Base-by-base conservation (phyloP, 192 early-diverging fungal genomes). In the Gaertneriomyces semiglobifer region DNA sequence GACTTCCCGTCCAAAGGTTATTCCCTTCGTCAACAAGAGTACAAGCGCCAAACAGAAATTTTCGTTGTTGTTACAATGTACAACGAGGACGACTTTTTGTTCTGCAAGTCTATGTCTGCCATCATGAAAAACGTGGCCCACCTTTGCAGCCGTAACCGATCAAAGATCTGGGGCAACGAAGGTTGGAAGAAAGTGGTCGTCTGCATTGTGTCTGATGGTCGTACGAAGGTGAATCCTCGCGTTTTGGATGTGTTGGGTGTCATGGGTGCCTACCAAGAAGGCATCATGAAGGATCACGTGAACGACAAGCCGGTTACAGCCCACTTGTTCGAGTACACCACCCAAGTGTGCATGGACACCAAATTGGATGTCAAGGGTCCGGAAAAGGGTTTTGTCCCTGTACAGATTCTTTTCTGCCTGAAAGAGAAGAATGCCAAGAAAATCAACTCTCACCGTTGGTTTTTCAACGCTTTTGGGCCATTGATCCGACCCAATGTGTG, bases 361-460 rank as follows among this genome's bases (percentile, higher is more conserved):
- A 82, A 90, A 42, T 82, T 82, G 75, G 81, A 81, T 70, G 71
- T 92, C 66, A 77, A 80, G 60, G 83, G 84, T 6, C 77, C 84
- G 53, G 75, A 88, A 72, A 79, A 91, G 71, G 84, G 81, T 7
- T 84, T 84, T 68, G 88, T 90, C 41, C 94, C 94, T 3, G 83
- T 92, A 50, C 94, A 96, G 76, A 84, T 95, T 38, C 66, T 96
- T 40, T 96, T 95, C 77, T 93, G 90, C 70, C 80, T 96, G 58
- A 96, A 96, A 81, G 91, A 93, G 65, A 85, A 93, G 76, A 96
- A 96, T 79, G 87, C 87, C 53, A 96, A 96, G 59, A 86, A 85
- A 63, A 88, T 96, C 80, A 96, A 96, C 83, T 93, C 91, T 25
- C 94, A 96, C 68, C 84, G 94, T 60, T 96, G 94, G 94, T 96